phyloP scores from a whole-genome alignment of 2,329 filamentous ascomycete species.

The Botrytis sinoallii region DNA sequence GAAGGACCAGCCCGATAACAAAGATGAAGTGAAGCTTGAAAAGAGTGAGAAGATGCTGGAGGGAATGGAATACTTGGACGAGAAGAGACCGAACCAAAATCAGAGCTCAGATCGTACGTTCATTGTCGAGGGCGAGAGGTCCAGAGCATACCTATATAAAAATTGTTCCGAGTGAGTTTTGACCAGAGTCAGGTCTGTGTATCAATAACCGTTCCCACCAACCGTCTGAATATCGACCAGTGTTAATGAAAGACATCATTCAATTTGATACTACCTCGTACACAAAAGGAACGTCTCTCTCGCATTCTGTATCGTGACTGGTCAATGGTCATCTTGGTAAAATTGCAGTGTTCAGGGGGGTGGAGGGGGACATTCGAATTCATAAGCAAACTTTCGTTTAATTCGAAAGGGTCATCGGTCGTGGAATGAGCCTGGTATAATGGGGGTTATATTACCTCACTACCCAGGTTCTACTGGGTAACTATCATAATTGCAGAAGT shows the following conservation, averaged over 20 bases:
- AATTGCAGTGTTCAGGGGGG: not conserved
- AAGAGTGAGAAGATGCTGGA: not conserved
- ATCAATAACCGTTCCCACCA: not conserved
- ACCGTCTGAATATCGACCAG: not conserved
- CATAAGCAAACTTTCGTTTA: not conserved
- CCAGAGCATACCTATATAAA: not conserved
- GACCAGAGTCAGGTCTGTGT: not conserved
- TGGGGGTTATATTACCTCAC: not conserved
- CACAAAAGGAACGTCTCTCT: not conserved
- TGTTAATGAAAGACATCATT: not conserved
- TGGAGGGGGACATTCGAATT: not conserved
- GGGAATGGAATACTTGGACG: not conserved
- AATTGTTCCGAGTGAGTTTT: not conserved
- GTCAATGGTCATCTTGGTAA: not conserved
- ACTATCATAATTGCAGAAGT: not conserved
- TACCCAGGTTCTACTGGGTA: not conserved
- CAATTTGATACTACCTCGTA: not conserved
- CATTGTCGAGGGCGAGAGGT: not conserved
- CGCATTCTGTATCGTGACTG: not conserved
- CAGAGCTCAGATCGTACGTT: not conserved
- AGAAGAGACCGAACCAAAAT: not conserved
- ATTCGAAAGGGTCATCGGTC: not conserved
- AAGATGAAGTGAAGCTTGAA: slow-evolving; percentile 1
- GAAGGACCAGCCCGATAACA: not conserved
- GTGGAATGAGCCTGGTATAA: not conserved